These are phyloP conservation scores for Penicillium crustosum DNA, from an alignment of 2,329 filamentous ascomycete species.

Conservation along the genomic window DNA sequence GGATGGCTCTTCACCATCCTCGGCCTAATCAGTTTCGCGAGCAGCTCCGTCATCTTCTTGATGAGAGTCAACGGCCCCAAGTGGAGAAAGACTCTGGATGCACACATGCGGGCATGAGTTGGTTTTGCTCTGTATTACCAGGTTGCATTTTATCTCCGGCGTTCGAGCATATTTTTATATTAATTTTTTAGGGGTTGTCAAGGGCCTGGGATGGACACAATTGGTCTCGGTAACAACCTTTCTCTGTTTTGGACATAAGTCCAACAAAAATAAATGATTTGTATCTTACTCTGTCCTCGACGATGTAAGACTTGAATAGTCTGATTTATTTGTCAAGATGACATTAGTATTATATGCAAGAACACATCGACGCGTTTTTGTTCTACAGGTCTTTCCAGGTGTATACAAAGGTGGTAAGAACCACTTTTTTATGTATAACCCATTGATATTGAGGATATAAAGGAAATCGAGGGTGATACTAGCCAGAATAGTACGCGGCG, in stretches of 20 bases:
- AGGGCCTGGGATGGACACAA: neutral
- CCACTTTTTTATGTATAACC: neutral
- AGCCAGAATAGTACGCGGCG: conserved; percentile 61
- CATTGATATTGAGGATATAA: conserved; percentile 70
- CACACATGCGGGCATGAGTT: conserved; percentile 19
- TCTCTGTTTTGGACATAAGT: neutral
- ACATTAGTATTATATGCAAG: neutral
- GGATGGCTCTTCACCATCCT: conserved; percentile 73
- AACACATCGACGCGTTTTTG: neutral
- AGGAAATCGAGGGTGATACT: conserved; percentile 72
- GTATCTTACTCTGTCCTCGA: neutral
- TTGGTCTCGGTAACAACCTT: neutral
- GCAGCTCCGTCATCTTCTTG: conserved; percentile 60
- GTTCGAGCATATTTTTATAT: neutral
- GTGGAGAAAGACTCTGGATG: conserved; percentile 67
- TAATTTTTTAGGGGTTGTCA: neutral
- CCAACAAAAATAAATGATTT: neutral
- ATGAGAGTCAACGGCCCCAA: conserved; percentile 60
- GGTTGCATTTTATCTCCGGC: neutral
- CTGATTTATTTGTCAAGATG: neutral
- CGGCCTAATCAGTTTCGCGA: conserved; percentile 56
- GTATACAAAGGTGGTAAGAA: neutral
- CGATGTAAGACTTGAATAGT: neutral
- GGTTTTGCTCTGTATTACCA: neutral
- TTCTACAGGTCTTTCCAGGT: neutral